phyloP scores from a whole-genome alignment of 2,329 filamentous ascomycete species.

The Ceratocystiopsis sp. region DNA sequence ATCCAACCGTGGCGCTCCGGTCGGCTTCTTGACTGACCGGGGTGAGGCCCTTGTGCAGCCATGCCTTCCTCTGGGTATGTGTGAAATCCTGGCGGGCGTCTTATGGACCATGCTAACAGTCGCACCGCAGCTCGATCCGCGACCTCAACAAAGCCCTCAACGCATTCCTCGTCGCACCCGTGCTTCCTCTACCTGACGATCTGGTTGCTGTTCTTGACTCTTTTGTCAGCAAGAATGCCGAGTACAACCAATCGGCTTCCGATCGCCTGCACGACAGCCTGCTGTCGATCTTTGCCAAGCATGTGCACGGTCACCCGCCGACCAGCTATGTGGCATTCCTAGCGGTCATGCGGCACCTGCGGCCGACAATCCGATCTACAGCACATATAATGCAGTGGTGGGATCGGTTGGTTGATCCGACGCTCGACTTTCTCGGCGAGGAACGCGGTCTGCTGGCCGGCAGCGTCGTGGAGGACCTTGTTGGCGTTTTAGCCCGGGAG shows the following conservation, averaged over 20 bases:
- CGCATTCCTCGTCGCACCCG: conserved; percentile 29
- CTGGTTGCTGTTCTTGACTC: conserved; percentile 42
- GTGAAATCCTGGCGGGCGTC: neutral
- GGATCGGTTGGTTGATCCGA: conserved; percentile 41
- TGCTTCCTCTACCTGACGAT: conserved; percentile 48
- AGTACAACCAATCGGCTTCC: conserved; percentile 49
- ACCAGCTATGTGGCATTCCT: conserved; percentile 49
- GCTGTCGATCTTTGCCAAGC: conserved; percentile 45
- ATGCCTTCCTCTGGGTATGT: conserved; percentile 3
- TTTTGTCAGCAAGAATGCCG: conserved; percentile 51
- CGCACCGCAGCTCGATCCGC: conserved; percentile 32
- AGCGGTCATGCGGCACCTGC: conserved; percentile 44
- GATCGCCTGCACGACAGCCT: conserved; percentile 62
- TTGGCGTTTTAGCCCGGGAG: conserved; percentile 13
- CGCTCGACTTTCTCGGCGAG: conserved; percentile 35
- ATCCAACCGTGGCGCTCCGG: too few species aligned
- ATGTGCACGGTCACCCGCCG: conserved; percentile 37
- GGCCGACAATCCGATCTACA: conserved; percentile 45
- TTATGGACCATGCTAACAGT: neutral
- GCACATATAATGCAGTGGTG: conserved; percentile 55
- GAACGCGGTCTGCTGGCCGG: conserved; percentile 34
- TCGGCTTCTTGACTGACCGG: too few species aligned
- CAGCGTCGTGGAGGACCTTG: too few species aligned
- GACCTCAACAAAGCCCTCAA: conserved; percentile 42
- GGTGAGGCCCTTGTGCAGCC: neutral